Evolutionary conservation across 2,329 filamentous ascomycete species (phyloP).

Genomic region (Stylonectria norvegica): DNA sequence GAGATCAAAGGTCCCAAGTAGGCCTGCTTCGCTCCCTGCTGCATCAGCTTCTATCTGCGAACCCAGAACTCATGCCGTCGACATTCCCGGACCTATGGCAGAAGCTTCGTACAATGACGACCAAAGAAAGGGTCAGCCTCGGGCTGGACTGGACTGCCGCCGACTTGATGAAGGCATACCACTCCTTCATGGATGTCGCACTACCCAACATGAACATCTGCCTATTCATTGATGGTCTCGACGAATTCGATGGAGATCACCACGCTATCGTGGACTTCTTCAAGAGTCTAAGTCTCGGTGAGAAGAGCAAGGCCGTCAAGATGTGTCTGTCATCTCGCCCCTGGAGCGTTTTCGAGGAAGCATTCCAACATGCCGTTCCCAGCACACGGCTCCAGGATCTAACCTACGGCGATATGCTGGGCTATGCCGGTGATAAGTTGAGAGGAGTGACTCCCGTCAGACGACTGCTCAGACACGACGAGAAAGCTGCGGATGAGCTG

Average conservation of each 20-base stretch:
- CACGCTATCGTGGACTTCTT: constrained; percentile 28
- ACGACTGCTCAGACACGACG: constrained; percentile 8
- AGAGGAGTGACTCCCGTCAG: constrained; percentile 12
- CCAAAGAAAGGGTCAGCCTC: constrained; percentile 30
- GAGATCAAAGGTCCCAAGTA: constrained; percentile 36
- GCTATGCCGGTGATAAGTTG: constrained; percentile 23
- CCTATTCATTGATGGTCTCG: constrained; percentile 32
- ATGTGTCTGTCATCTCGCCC: constrained; percentile 34
- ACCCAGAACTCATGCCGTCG: constrained; percentile 21
- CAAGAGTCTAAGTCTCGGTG: constrained; percentile 15
- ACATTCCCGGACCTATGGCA: constrained; percentile 31
- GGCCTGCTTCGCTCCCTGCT: constrained; percentile 37
- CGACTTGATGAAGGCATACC: constrained; percentile 28
- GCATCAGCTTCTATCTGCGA: constrained; percentile 31
- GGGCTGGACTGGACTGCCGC: constrained; percentile 29
- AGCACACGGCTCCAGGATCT: constrained; percentile 27
- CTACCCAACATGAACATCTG: constrained; percentile 24
- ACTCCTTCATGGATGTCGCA: constrained; percentile 18
- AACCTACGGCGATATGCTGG: constrained; percentile 26
- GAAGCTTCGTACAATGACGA: constrained; percentile 25
- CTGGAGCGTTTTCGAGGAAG: constrained; percentile 26
- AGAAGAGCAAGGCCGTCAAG: constrained; percentile 22
- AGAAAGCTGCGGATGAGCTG: constrained; percentile 2
- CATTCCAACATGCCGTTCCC: constrained; percentile 24
- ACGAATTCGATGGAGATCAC: constrained; percentile 34